Evolutionary conservation across 305 asterid genomes (phyloP), one percentile per base, ranked within the genome.

Genomic region (Fraxinus angustifolia): DNA sequence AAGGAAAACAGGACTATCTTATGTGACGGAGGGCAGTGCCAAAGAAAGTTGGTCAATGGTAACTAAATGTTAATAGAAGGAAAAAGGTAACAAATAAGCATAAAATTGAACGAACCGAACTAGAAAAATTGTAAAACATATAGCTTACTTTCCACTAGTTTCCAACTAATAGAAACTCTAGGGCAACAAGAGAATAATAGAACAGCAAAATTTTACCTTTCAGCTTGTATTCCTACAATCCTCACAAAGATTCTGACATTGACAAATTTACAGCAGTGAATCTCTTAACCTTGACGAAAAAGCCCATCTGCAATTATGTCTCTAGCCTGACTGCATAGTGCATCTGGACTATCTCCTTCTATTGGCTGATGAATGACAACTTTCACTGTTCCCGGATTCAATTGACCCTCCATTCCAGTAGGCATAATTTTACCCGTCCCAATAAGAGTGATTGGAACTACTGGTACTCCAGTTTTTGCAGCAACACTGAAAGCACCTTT

Each of bases 401-500:
- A 19, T 81, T 76, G 86, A 79, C 92, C 82, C 90, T 96, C 99
- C 90, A 79, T 82, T 85, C 99, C 99, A 45, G 94, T 82, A 75
- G 99, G 98, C 98, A 96, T 96, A 73, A 96, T 94, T 74, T 86
- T 83, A 23, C 99, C 99, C 0, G 99, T 94, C 78, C 98, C 98
- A 31, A 88, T 80, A 28, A 96, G 95, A 72, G 95, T 89, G 38
- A 96, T 93, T 23, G 99, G 99, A 84, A 96, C 88, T 14, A 96
- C 89, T 0, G 98, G 98, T 70, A 90, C 98, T 80, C 95, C 93
- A 3, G 94, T 91, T 90, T 94, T 96, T 17, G 89, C 93, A 82
- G 98, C 98, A 48, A 96, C 87, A n/a, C 92, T 93, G 84, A 96
- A 94, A 4, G 99, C 99, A 80, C 99, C 99, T 94, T 94, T 96